Conservation (phyloP, 1,284 basidiomycete species). For the Schizophyllum amplum region DNA sequence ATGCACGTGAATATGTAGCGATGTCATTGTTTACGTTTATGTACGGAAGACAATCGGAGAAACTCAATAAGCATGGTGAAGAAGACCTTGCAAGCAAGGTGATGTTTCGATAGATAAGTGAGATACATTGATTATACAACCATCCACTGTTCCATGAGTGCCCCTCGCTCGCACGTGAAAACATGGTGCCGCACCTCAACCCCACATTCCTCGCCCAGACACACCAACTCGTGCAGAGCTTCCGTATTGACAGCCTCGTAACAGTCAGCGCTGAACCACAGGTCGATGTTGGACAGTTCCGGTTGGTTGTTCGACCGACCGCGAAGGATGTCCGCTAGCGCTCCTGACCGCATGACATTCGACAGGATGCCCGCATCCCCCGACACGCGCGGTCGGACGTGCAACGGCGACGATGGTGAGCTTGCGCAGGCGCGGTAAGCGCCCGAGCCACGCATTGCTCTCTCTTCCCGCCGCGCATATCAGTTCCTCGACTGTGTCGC, state of each 20-base stretch:
- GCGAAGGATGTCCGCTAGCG: neutral
- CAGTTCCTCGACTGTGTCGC: neutral
- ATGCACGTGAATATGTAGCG: no score
- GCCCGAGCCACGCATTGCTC: neutral
- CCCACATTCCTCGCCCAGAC: neutral
- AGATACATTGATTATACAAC: neutral
- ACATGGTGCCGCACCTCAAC: neutral
- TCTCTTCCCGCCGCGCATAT: neutral
- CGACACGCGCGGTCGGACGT: no score
- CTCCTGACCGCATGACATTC: neutral
- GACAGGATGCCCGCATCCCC: neutral
- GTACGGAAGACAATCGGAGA: no score
- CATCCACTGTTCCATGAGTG: neutral
- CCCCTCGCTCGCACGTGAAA: neutral
- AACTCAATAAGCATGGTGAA: no score
- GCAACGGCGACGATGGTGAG: neutral
- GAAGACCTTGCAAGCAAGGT: no score
- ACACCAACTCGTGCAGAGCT: neutral
- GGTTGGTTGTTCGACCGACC: neutral
- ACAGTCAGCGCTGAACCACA: neutral
- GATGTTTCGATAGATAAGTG: no score
- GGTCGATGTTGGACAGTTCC: neutral
- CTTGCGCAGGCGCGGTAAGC: neutral
- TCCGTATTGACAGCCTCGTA: neutral
- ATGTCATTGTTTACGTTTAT: no score